A percentile compares a stretch with the other conserved stretches of the same genome.
Conservation (phyloP, 2,329 filamentous ascomycete species). For the Ophiostoma australiae region DNA sequence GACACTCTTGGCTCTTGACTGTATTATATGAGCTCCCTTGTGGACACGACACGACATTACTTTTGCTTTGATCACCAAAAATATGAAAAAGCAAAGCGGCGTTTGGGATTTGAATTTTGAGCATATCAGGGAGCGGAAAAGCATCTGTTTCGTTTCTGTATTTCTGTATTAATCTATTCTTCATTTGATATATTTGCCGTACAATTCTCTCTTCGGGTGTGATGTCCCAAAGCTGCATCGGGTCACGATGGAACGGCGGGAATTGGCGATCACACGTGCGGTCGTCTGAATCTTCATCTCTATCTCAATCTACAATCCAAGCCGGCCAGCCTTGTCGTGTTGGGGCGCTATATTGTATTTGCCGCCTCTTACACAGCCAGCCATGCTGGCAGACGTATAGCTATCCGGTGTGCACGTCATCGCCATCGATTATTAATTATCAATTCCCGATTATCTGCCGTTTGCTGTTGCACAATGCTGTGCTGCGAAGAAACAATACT, state of each 20-base stretch:
- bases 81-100: neutral
- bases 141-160: neutral
- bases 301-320: no score
- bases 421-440: neutral
- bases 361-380: neutral
- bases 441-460: neutral
- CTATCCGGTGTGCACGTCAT: neutral
- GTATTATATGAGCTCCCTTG: slow-evolving; percentile 1
- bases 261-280: no score
- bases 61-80: neutral
- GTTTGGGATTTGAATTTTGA: slow-evolving; percentile 5
- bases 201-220: neutral
- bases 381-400: neutral
- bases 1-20: neutral
- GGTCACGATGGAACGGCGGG: neutral
- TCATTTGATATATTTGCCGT: neutral
- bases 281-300: no score
- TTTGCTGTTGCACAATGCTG: neutral
- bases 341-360: no score
- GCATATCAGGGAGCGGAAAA: slow-evolving; percentile 4
- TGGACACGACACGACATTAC: neutral
- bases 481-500: neutral
- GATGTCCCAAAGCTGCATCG: neutral
- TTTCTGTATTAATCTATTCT: neutral
- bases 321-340: no score